Base-by-base conservation (phyloP, 176 grass and related monocot species). In the Pharus latifolius region DNA sequence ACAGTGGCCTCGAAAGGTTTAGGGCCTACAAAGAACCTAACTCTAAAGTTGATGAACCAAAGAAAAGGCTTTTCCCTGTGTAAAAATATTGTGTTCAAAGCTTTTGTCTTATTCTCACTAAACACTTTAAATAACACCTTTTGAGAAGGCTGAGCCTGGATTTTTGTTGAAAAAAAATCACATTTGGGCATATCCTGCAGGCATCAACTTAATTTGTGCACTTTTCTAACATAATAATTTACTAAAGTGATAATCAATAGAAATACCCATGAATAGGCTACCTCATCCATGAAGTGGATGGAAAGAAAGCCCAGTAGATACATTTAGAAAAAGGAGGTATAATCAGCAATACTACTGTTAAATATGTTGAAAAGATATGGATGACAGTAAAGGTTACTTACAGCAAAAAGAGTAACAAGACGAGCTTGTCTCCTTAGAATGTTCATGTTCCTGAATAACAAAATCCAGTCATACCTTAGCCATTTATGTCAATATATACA, bases 391-490 rank as follows among this genome's bases (percentile, higher is more conserved):
- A 50, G 55, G 70, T 72, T 74, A 65, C 89, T 88, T 76, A 97
- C 94, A 60, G 94, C 83, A 85, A 92, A n/a, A 80, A 97, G 89
- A 74, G 80, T 83, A 77, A 92, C 69, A 69, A 57, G 40, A 72
- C 77, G 73, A 32, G 31, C 45, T 57, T 88, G 74, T 57, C 80
- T 85, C 67, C 75, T 97, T 42, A 97, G 73, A 90, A 90, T 55
- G 62, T 84, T 97, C 89, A 92, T 85, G 66, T 82, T 97, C 89
- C 94, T 97, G 70, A 63, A 81, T 82, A 48, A 80, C 45, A 43
- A 58, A 73, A 76, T 78, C 45, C 15, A 74, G 14, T 68, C 16
- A 79, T 53, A 56, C 32, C 46, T 19, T 9, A 60, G 43, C 22
- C 43, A 38, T 48, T 51, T 34, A 40, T 35, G 10, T 32, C 61